These are phyloP conservation scores for Ophiostoma populinum DNA, from an alignment of 2,329 filamentous ascomycete species.

Conservation along the genomic window DNA sequence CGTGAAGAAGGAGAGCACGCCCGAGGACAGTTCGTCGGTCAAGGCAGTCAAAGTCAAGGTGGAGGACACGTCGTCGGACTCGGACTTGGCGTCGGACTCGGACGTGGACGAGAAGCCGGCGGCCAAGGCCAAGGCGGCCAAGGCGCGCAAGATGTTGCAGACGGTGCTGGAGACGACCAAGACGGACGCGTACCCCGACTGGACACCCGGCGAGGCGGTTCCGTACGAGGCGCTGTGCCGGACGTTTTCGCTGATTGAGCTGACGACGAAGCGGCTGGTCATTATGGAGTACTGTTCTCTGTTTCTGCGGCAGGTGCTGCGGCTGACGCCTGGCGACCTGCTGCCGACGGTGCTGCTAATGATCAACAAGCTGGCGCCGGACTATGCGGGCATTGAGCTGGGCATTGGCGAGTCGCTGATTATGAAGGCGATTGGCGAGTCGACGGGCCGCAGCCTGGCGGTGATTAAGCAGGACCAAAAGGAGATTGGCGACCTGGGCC, in stretches of 20 bases:
- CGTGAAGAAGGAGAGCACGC: conserved; percentile 2
- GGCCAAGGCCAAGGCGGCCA: conserved; percentile 34
- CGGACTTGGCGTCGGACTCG: neutral
- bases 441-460: conserved; percentile 69
- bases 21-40: neutral
- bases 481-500: conserved; percentile 84
- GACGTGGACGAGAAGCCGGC: conserved; percentile 45
- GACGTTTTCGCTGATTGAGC: conserved; percentile 86
- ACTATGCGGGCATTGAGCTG: conserved; percentile 90
- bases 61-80: conserved; percentile 25
- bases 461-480: conserved; percentile 94
- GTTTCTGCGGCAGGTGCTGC: conserved; percentile 86
- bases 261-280: conserved; percentile 79
- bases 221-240: conserved; percentile 89
- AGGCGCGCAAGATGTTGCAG: conserved; percentile 67
- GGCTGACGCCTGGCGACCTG: conserved; percentile 74
- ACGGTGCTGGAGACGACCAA: conserved; percentile 59
- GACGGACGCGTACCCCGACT: conserved; percentile 85
- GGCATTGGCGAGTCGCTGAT: conserved; percentile 98
- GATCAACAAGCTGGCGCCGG: conserved; percentile 94
- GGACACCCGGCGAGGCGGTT: conserved; percentile 74
- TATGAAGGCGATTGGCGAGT: conserved; percentile 96
- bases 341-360: conserved; percentile 81
- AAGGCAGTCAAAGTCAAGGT: conserved; percentile 27
- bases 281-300: conserved; percentile 80